Evolutionary conservation across 805 yeast genomes (phyloP).

Genomic region (Nakazawaea ishiwadae): DNA sequence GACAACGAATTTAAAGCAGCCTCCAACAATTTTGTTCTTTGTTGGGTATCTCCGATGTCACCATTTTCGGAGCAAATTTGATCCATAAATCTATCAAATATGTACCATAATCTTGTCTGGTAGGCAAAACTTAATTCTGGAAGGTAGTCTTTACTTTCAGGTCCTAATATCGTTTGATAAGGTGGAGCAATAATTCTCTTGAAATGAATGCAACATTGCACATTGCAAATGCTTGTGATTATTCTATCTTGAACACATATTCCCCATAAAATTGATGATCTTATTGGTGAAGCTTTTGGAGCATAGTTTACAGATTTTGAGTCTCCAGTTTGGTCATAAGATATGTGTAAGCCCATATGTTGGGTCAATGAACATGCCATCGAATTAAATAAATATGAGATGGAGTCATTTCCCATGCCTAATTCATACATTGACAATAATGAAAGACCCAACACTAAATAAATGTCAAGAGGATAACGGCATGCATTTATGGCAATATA

Average conservation of each 20-base stretch:
- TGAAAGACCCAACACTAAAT: conserved; percentile 21
- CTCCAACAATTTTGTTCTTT: conserved; percentile 19
- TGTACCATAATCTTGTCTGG: conserved; percentile 24
- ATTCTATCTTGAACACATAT: conserved; percentile 27
- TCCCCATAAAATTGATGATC: conserved; percentile 26
- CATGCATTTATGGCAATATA: conserved; percentile 20
- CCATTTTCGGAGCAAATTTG: conserved; percentile 27
- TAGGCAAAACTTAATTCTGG: conserved; percentile 24
- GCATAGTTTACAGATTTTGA: conserved; percentile 18
- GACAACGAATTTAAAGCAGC: conserved; percentile 21
- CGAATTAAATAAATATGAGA: conserved; percentile 25
- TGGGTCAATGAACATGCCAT: conserved; percentile 29
- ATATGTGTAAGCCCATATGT: conserved; percentile 29
- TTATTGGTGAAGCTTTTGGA: conserved; percentile 21
- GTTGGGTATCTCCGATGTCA: conserved; percentile 29
- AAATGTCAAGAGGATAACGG: conserved; percentile 19
- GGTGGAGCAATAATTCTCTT: conserved; percentile 28
- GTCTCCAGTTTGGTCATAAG: conserved; percentile 17
- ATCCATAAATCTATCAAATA: conserved; percentile 28
- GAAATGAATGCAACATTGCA: conserved; percentile 29
- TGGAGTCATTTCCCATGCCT: conserved; percentile 25
- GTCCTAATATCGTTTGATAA: conserved; percentile 18
- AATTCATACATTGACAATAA: conserved; percentile 26
- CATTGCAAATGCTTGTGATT: conserved; percentile 20
- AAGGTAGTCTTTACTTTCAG: conserved; percentile 13